Base-by-base conservation (phyloP, 768 basidiomycete species). In the Mrakia gelida region DNA sequence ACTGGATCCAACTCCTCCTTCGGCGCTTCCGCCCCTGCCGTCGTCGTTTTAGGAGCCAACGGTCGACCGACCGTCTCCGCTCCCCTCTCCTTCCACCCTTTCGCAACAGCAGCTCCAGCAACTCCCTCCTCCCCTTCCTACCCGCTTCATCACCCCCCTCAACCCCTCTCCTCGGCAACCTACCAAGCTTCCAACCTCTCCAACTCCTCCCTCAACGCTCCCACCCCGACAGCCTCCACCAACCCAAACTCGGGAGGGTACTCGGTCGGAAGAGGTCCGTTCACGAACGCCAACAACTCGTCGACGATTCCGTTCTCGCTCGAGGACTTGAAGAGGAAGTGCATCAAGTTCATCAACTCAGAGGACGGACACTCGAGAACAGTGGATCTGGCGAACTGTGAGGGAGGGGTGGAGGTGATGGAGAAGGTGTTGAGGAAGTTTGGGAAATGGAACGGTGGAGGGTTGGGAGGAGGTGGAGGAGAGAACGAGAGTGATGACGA, bases 341-440 rank as follows among this genome's bases (percentile, higher is more conserved):
- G 93, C 30, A 91, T 99, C 82, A 98, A 95, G 83, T 97, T 99
- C 83, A 86, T 84, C 75, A 87, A 95, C 61, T 91, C 91, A 2
- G 95, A 94, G 16, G 94, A 93, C 81, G 90, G 91, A 3, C 88
- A 90, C 63, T 84, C 85, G 34, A 88, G 88, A 75, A 91, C 91
- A 0, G 89, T 98, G 79, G 91, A 95, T 82, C 90, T 94, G 21
- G 89, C 90, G 4, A 80, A 79, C 41, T 95, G 92, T 82, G 87
- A 87, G 1, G 91, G 90, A 38, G 95, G 94, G 13, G 87, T 92
- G 3, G 94, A 98, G 81, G 89, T 98, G 3, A 87, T 98, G 72
- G 92, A 93, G 80, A 90, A 91, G 81, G 95, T 92, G 0, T 86
- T 99, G 80, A 92, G 90, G 83, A 99, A 99, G 84, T 92, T 96